phyloP scores from a whole-genome alignment of 73 alveolate species.

The Tetrahymena malaccensis region DNA sequence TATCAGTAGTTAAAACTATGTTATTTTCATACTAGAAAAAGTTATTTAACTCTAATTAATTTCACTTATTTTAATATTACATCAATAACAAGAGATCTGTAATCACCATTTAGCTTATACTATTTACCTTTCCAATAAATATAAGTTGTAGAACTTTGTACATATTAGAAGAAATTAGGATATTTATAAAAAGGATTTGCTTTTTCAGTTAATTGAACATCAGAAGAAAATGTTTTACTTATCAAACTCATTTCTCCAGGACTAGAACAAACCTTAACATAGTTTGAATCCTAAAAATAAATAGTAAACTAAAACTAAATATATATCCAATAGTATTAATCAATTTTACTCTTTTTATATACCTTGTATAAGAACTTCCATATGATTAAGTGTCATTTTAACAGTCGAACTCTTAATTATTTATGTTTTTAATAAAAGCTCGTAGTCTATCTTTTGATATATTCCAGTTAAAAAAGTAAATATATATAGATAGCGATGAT shows the following conservation, averaged over 20 bases:
- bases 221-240: not conserved
- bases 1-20: not conserved
- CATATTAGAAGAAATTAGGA: not conserved
- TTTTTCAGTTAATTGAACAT: not conserved
- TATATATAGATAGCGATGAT: not conserved
- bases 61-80: not conserved
- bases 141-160: not conserved
- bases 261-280: not conserved
- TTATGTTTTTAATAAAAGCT: not conserved
- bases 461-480: not conserved
- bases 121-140: not conserved
- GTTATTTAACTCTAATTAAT: too few species aligned
- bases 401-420: not conserved
- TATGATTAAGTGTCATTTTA: not conserved
- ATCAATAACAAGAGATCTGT: not conserved
- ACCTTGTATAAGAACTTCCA: not conserved
- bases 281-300: not conserved
- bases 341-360: not conserved
- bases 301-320: too few species aligned
- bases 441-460: not conserved
- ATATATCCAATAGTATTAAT: too few species aligned
- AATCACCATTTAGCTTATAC: not conserved
- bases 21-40: not conserved
- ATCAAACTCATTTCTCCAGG: not conserved
- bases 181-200: not conserved